Conservation (phyloP, 2,329 filamentous ascomycete species). For the Hypoxylon sp. region DNA sequence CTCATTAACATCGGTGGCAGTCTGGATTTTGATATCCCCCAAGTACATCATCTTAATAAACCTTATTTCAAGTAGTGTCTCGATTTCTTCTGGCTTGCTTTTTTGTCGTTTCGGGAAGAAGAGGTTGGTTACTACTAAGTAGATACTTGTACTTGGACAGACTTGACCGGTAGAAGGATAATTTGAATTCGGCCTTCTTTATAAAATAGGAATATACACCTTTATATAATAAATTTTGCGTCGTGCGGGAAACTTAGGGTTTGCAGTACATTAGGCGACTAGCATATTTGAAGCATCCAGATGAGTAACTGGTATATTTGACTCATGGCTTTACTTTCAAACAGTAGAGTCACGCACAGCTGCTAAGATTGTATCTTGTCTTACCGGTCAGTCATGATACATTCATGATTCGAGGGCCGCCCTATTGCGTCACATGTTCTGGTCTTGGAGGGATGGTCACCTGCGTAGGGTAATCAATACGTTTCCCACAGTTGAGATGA, state of each 20-base stretch:
- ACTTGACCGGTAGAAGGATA: not conserved
- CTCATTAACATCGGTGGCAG: not conserved
- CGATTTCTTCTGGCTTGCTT: not conserved
- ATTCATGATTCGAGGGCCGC: not conserved
- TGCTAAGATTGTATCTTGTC: not conserved
- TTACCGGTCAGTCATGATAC: not conserved
- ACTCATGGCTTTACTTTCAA: not conserved
- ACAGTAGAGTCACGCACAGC: not conserved
- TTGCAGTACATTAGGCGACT: not conserved
- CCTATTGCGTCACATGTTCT: too few relatives aligned
- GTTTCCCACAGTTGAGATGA: too few relatives aligned
- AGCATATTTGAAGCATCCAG: not conserved
- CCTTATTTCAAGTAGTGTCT: not conserved
- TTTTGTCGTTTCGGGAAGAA: not conserved
- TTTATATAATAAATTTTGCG: not conserved
- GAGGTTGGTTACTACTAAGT: not conserved
- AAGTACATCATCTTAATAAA: not conserved
- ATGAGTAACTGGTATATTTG: not conserved
- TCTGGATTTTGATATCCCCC: not conserved
- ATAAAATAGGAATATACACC: not conserved
- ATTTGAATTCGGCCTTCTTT: not conserved
- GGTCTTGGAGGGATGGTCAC: too few relatives aligned
- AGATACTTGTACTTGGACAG: not conserved
- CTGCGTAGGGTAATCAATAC: too few relatives aligned
- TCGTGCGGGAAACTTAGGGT: not conserved